Percentiles rank a stretch among this genome's conserved stretches.
These are phyloP conservation scores for Aspergillus sp. DNA, from an alignment of 2,329 filamentous ascomycete genomes.

Conservation along the genomic window DNA sequence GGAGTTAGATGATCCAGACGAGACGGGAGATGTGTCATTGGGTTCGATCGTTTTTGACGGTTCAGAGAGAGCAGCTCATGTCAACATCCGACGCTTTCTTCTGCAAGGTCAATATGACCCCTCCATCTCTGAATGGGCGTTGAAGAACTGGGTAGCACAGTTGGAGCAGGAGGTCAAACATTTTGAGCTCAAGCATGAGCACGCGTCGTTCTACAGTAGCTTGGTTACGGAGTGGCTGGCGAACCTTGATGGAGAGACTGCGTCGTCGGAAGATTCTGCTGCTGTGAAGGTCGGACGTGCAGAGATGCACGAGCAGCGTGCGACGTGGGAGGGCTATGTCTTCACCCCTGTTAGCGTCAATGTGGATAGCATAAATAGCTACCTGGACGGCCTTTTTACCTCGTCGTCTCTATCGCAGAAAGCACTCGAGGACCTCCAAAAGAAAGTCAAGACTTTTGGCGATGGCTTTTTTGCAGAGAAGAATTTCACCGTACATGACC, in stretches of 20 bases:
- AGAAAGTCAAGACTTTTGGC: conserved; percentile 33
- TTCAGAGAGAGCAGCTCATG: conserved; percentile 20
- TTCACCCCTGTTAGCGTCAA: conserved; percentile 44
- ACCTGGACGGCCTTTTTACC: conserved; percentile 46
- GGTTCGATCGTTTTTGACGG: conserved; percentile 8
- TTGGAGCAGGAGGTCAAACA: conserved; percentile 42
- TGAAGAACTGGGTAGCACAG: conserved; percentile 42
- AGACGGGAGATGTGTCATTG: neutral
- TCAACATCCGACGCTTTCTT: conserved; percentile 45
- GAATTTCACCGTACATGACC: conserved; percentile 33
- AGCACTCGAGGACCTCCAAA: conserved; percentile 37
- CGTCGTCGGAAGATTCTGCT: conserved; percentile 18
- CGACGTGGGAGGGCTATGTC: conserved; percentile 49
- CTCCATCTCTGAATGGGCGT: conserved; percentile 41
- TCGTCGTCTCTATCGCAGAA: conserved; percentile 33
- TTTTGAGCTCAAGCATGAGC: conserved; percentile 48
- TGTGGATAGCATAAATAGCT: conserved; percentile 38
- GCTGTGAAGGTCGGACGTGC: conserved; percentile 39
- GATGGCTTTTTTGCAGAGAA: conserved; percentile 17
- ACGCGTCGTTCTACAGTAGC: conserved; percentile 49
- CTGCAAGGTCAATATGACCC: conserved; percentile 48
- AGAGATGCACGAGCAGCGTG: conserved; percentile 47
- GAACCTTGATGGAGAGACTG: conserved; percentile 20
- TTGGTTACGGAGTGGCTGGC: conserved; percentile 50
- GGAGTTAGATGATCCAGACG: conserved; percentile 18